phyloP scores from a whole-genome alignment of 1,284 basidiomycete genomes.

The Volvariella volvacea region DNA sequence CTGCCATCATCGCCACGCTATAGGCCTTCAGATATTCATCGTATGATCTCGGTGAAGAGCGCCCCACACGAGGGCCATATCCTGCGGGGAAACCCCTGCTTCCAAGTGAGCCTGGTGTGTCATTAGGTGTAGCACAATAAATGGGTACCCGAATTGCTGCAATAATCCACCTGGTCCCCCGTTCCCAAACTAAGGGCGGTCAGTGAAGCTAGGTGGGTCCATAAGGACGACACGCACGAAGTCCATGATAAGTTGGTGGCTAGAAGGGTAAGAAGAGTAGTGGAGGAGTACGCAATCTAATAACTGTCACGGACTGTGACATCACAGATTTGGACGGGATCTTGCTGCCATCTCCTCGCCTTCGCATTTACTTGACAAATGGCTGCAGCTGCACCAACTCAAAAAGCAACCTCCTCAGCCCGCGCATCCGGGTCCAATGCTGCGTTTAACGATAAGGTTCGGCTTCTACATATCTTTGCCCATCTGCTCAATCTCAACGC shows the following conservation, averaged over 20 bases:
- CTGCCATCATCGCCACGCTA: constrained; percentile 80
- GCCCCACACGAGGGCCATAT: constrained; percentile 37
- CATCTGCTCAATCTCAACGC: constrained; percentile 20
- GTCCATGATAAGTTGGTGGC: constrained; percentile 38
- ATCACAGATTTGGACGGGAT: constrained; percentile 11
- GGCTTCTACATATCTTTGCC: constrained; percentile 6
- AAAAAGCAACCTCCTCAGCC: constrained; percentile 30
- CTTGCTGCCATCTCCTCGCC: constrained; percentile 8
- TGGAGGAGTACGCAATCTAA: constrained; percentile 14
- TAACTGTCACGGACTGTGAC: constrained; percentile 29
- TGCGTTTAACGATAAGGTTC: constrained; percentile 79
- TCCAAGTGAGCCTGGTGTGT: constrained; percentile 4
- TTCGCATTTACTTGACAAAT: constrained; percentile 28
- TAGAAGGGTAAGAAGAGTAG: constrained; percentile 4
- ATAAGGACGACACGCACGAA: constrained; percentile 40
- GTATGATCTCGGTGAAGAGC: constrained; percentile 57
- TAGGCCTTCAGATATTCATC: constrained; percentile 84
- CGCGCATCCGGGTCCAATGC: constrained; percentile 53
- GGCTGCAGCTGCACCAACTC: constrained; percentile 30
- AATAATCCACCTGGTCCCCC: constrained; percentile 53
- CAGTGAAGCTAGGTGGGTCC: constrained; percentile 8
- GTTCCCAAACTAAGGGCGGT: constrained; percentile 37
- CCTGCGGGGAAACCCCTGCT: constrained; percentile 51
- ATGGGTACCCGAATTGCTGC: constrained; percentile 51
- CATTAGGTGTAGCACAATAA: constrained; percentile 6